Evolutionary conservation across 306 rosid species (phyloP), one percentile per base, ranked within the genome.

Genomic region (Medicago arabica): DNA sequence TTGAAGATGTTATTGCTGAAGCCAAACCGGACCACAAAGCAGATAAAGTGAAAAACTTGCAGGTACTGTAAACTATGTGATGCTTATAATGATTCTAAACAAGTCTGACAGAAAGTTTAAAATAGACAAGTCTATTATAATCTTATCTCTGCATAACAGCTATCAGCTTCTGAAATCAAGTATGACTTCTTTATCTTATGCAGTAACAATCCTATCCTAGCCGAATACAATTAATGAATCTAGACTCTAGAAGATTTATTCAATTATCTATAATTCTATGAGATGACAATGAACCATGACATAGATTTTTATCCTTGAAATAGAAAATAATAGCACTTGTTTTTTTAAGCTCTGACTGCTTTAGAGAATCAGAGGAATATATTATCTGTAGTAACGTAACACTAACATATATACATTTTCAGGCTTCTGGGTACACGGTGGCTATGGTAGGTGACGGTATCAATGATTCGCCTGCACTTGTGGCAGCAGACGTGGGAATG

Each of bases 361-460:
- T n/a, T n/a, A n/a, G n/a, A n/a, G n/a, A n/a, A n/a, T n/a, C n/a
- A n/a, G n/a, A n/a, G n/a, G n/a, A n/a, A n/a, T n/a, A n/a, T n/a
- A n/a, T n/a, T n/a, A n/a, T n/a, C n/a, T n/a, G n/a, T n/a, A n/a
- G n/a, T n/a, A n/a, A n/a, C n/a, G 50, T 44, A 44, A 44, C 50
- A 44, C n/a, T 12, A 4, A 46, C n/a, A 12, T 12, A 51, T 8
- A 51, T 51, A 13, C 13, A 55, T 9, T 12, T 71, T 67, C 82
- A 93, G 97, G 89, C 85, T 21, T 55, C 81, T 71, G 92, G 94
- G n/a, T 82, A 86, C 85, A 77, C 71, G 1, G 97, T 93, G 66
- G 97, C 90, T 38, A 91, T 93, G 98, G 96, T 93, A 17, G 97
- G 97, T 13, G 98, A 93, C 70, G 97, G 98, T 25, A 93, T 89